phyloP scores from a whole-genome alignment of 1,284 basidiomycete species.

The Apiotrichum gamsii region DNA sequence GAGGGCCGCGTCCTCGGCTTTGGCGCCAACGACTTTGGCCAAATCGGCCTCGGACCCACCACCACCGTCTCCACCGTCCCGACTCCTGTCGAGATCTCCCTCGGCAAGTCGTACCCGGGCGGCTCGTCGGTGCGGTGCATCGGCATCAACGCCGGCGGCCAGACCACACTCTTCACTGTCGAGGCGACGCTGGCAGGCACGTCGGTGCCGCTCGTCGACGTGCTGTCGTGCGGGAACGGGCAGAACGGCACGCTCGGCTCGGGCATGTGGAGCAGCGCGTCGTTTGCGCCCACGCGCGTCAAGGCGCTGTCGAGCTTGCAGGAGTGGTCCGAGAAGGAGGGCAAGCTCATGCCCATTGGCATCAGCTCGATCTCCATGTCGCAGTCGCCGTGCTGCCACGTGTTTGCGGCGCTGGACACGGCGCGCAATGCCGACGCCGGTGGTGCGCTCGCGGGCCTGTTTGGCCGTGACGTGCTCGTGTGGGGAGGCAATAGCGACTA shows the following conservation, averaged over 20 bases:
- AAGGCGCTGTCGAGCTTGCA: constrained; percentile 56
- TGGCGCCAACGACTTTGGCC: constrained; percentile 80
- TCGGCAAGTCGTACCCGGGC: constrained; percentile 53
- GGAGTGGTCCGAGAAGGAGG: constrained; percentile 67
- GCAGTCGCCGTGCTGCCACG: constrained; percentile 70
- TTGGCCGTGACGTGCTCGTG: constrained; percentile 53
- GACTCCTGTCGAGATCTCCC: constrained; percentile 76
- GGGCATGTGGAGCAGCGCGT: constrained; percentile 66
- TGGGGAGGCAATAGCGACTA: constrained; percentile 54
- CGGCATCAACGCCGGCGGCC: constrained; percentile 58
- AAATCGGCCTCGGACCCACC: constrained; percentile 71
- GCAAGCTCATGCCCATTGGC: constrained; percentile 60
- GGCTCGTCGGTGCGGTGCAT: constrained; percentile 59
- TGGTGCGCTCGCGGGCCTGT: constrained; percentile 41
- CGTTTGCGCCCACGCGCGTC: constrained; percentile 64
- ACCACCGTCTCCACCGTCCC: constrained; percentile 66
- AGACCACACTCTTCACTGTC: constrained; percentile 63
- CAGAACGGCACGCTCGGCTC: constrained; percentile 77
- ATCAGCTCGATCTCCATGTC: constrained; percentile 59
- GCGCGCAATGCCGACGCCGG: constrained; percentile 49
- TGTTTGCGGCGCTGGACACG: constrained; percentile 69
- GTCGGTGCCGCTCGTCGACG: constrained; percentile 53
- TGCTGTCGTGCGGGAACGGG: constrained; percentile 78
- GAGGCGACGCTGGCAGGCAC: constrained; percentile 50
- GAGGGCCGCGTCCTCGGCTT: constrained; percentile 77